Evolutionary conservation across 2,329 filamentous ascomycete genomes (phyloP).

Genomic region (Sclerotinia minor): DNA sequence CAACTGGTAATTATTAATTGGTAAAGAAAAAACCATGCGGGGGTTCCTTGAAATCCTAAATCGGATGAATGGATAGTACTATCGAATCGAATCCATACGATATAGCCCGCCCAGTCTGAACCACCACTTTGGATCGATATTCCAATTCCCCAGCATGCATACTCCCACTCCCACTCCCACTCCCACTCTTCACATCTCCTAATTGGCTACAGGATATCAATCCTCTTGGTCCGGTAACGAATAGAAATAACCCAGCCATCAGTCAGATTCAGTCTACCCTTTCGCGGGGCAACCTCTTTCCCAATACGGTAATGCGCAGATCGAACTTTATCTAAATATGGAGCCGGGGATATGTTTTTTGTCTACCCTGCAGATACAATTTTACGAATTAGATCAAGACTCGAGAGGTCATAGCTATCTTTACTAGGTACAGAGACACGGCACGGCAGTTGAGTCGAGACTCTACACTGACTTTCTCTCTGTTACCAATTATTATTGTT

Average conservation of each 20-base stretch:
- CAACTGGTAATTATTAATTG: neutral
- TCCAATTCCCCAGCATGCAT: neutral
- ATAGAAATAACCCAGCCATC: neutral
- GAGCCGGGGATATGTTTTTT: conserved; percentile 1
- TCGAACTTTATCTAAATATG: neutral
- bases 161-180: neutral
- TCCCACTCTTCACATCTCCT: neutral
- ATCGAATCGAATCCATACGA: neutral
- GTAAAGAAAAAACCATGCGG: neutral
- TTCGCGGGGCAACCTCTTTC: neutral
- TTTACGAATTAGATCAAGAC: neutral
- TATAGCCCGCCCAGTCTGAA: neutral
- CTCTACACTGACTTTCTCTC: neutral
- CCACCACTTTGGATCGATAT: conserved; percentile 10
- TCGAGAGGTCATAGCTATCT: neutral
- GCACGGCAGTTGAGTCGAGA: conserved; percentile 8
- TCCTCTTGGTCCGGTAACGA: neutral
- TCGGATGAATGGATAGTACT: neutral
- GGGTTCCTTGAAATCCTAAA: neutral
- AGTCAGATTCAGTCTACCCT: neutral
- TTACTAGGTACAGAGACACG: neutral
- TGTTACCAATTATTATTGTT: too few species aligned
- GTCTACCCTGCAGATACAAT: conserved; percentile 1
- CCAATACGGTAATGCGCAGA: conserved; percentile 3
- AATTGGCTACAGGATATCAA: neutral